Evolutionary conservation across 2,329 filamentous ascomycete genomes (phyloP), one percentile per base, ranked within the genome.

Genomic region (Boeremia exigua): DNA sequence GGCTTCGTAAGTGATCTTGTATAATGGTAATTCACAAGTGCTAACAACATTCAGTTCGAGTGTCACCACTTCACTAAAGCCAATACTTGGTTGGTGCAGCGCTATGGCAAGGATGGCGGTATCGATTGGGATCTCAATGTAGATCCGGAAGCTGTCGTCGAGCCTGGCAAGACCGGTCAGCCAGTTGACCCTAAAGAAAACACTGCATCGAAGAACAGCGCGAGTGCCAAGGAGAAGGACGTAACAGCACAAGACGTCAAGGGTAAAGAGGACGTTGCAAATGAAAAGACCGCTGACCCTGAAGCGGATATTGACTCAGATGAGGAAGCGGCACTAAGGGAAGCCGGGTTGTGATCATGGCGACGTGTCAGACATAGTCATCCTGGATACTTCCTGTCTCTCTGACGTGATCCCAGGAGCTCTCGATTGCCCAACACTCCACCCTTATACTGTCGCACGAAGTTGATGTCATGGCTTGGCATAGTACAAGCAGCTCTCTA

Each of bases 41-140:
- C 79, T 70, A 79, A 82, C 47, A 63, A 76, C 27, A 6, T 29
- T 6, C 56, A 80, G 78, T 92, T 91, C 63, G 88, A 91, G 54
- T 93, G 90, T 66, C 86, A 86, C 0, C 92, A 96, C 76, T 96
- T 96, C 75, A 87, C 81, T 60, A 85, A 87, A 77, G 86, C 90
- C 42, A 96, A 96, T 70, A 87, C 90, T 66, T 99, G 95, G 95
- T 80, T 99, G 19, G 80, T 84, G 48, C 75, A 82, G 64, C 82
- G 89, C 54, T 96, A 98, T 75, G 95, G 95, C 0, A 79, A 84
- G n/a, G 88, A 88, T 3, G 88, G 86, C 1, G 85, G 87, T 68
- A 92, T 99, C 67, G 89, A 98, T 74, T 99, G 95, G 94, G 87
- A 89, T 70, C 70, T 88, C 57, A 79, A 84, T 42, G 78, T 79